Conservation (phyloP, 2,329 filamentous ascomycete species). For the Aureobasidium sp. region DNA sequence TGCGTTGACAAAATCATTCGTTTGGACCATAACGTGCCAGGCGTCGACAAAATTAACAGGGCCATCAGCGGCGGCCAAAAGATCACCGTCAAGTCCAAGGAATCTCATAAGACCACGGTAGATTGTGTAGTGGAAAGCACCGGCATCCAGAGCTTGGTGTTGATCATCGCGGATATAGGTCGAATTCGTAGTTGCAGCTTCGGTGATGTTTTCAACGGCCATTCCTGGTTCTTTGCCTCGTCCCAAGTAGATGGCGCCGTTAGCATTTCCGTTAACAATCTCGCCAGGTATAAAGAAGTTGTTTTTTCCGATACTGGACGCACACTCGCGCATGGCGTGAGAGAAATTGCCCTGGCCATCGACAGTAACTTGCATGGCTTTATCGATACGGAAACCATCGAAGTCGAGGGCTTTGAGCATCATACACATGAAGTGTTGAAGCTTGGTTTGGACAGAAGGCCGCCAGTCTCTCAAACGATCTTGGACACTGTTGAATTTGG, state of each 20-base stretch:
- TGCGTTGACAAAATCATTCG: constrained; percentile 55
- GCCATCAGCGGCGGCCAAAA: constrained; percentile 37
- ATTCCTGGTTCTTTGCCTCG: constrained; percentile 53
- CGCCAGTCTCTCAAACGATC: constrained; percentile 60
- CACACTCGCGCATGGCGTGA: constrained; percentile 51
- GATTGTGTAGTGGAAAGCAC: constrained; percentile 58
- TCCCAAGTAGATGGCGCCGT: constrained; percentile 56
- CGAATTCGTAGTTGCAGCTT: constrained; percentile 44
- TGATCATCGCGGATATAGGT: constrained; percentile 49
- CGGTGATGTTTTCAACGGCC: constrained; percentile 40
- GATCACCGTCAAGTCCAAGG: constrained; percentile 52
- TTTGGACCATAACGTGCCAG: constrained; percentile 52
- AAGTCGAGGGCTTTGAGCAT: constrained; percentile 57
- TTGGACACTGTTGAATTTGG: constrained; percentile 61
- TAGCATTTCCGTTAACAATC: constrained; percentile 55
- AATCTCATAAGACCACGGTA: constrained; percentile 57
- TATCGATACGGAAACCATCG: constrained; percentile 61
- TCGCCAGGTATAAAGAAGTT: constrained; percentile 61
- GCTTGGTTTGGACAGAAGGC: constrained; percentile 49
- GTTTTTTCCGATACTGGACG: constrained; percentile 48
- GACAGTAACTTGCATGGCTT: constrained; percentile 57
- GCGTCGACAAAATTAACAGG: constrained; percentile 47
- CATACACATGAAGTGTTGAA: constrained; percentile 58
- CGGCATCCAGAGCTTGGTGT: constrained; percentile 50
- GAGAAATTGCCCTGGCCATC: constrained; percentile 56